phyloP scores from a whole-genome alignment of 768 basidiomycete genomes.

The Albatrellus ellisii region DNA sequence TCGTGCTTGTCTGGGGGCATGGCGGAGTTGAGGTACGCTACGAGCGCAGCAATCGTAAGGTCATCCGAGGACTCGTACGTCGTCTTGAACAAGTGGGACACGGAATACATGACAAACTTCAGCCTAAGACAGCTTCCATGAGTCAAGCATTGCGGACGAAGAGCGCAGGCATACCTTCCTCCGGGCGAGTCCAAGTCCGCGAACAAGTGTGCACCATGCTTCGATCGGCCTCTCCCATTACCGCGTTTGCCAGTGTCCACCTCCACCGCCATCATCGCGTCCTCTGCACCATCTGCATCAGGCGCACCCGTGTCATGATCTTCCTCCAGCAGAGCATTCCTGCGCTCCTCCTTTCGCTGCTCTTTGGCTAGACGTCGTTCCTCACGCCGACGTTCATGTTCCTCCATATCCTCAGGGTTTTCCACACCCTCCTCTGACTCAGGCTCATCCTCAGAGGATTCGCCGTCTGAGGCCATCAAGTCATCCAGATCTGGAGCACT shows the following conservation, averaged over 20 bases:
- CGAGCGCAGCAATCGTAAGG: slow-evolving; percentile 51
- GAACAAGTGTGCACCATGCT: slow-evolving; percentile 20
- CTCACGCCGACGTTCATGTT: background rate
- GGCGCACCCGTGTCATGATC: slow-evolving; percentile 11
- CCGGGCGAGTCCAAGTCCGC: slow-evolving; percentile 47
- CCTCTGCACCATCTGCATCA: slow-evolving; percentile 16
- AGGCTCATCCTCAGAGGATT: slow-evolving; percentile 15
- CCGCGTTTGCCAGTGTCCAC: slow-evolving; percentile 8
- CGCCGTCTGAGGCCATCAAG: slow-evolving; percentile 6
- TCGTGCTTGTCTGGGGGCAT: slow-evolving; percentile 71
- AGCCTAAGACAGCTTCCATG: slow-evolving; percentile 24
- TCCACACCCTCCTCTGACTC: slow-evolving; percentile 14
- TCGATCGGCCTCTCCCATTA: slow-evolving; percentile 5
- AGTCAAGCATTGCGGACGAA: slow-evolving; percentile 4
- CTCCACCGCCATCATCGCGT: slow-evolving; percentile 10
- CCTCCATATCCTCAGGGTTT: background rate
- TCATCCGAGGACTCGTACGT: slow-evolving; percentile 59
- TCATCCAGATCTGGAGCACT: slow-evolving; percentile 5
- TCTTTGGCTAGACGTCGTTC: background rate
- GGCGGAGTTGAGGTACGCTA: slow-evolving; percentile 64
- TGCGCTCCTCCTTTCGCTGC: background rate
- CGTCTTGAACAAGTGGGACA: slow-evolving; percentile 50
- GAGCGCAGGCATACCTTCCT: slow-evolving; percentile 40
- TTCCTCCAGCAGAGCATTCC: background rate
- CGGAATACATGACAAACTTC: slow-evolving; percentile 46